phyloP scores from a whole-genome alignment of 352 stramenopile species.

The Phytophthora citricola region DNA sequence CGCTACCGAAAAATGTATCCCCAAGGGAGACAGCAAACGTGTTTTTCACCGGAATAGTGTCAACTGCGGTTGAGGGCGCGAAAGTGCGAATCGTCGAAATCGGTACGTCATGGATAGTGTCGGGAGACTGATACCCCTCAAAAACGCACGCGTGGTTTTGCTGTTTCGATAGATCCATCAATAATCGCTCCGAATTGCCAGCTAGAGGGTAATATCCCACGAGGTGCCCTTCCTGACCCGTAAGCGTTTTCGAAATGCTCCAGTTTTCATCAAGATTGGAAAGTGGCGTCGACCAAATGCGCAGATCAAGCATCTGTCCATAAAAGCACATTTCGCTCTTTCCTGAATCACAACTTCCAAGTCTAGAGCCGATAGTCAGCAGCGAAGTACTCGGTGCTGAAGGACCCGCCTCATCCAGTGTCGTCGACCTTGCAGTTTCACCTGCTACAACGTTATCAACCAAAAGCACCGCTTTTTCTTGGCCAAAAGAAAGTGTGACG shows the following conservation, averaged over 20 bases:
- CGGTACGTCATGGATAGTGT: conserved; percentile 25
- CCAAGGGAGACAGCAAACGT: conserved; percentile 47
- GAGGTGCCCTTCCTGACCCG: conserved; percentile 51
- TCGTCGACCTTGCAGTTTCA: conserved; percentile 34
- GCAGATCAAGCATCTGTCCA: conserved; percentile 71
- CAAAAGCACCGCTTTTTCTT: conserved; percentile 45
- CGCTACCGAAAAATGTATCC: conserved; percentile 50
- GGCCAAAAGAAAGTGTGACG: conserved; percentile 60
- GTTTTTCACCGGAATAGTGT: conserved; percentile 51
- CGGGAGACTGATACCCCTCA: conserved; percentile 44
- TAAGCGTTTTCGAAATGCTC: conserved; percentile 41
- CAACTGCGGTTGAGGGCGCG: conserved; percentile 27
- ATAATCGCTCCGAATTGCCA: conserved; percentile 59
- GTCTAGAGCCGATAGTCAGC: conserved; percentile 57
- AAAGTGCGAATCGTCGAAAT: conserved; percentile 39
- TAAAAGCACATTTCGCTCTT: conserved; percentile 54
- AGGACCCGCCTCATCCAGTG: conserved; percentile 30
- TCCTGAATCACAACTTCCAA: conserved; percentile 40
- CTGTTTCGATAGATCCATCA: conserved; percentile 73
- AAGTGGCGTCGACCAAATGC: conserved; percentile 62
- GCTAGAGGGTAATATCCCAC: conserved; percentile 83
- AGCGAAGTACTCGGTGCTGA: conserved; percentile 40
- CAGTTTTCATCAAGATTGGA: conserved; percentile 40
- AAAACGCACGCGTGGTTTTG: conserved; percentile 81
- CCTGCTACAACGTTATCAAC: conserved; percentile 54